Conservation (phyloP, 2,329 filamentous ascomycete genomes). For the Penicillium digitatum region DNA sequence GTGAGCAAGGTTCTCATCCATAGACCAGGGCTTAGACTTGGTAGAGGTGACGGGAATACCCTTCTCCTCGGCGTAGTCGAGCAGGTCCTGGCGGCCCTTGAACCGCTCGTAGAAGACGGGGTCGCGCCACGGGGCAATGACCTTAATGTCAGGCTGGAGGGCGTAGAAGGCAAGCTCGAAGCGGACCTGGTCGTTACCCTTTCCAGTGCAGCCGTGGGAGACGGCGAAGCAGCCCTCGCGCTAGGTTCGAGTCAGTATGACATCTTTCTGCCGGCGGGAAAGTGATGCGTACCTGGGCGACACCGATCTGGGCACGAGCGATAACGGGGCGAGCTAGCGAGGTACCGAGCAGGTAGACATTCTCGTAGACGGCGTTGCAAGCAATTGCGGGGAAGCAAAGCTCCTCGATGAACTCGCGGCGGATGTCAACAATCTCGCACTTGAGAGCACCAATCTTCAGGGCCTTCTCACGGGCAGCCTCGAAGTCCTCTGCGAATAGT, state of each 20-base stretch:
- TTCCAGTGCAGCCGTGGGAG: slow-evolving; percentile 47
- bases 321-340: slow-evolving; percentile 47
- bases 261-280: neutral
- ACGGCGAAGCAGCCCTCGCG: slow-evolving; percentile 44
- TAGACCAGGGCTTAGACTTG: slow-evolving; percentile 50
- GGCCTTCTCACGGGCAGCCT: slow-evolving; percentile 69
- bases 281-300: slow-evolving; percentile 24
- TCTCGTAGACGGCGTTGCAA: slow-evolving; percentile 64
- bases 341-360: slow-evolving; percentile 57
- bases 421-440: slow-evolving; percentile 62
- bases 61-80: slow-evolving; percentile 48
- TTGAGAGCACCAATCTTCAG: slow-evolving; percentile 64
- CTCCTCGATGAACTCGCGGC: slow-evolving; percentile 72
- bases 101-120: slow-evolving; percentile 49
- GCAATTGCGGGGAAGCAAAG: slow-evolving; percentile 71
- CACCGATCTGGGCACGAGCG: slow-evolving; percentile 43
- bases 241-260: slow-evolving; percentile 18
- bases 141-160: slow-evolving; percentile 46
- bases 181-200: slow-evolving; percentile 49
- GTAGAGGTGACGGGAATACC: slow-evolving; percentile 48
- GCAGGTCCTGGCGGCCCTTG: slow-evolving; percentile 47
- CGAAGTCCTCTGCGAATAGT: slow-evolving; percentile 60
- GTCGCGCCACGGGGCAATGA: slow-evolving; percentile 50
- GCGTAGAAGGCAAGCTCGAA: slow-evolving; percentile 51
- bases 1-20: slow-evolving; percentile 59